Base-by-base conservation (phyloP, 192 early-diverging fungal species). In the Rhizophagus clarus region DNA sequence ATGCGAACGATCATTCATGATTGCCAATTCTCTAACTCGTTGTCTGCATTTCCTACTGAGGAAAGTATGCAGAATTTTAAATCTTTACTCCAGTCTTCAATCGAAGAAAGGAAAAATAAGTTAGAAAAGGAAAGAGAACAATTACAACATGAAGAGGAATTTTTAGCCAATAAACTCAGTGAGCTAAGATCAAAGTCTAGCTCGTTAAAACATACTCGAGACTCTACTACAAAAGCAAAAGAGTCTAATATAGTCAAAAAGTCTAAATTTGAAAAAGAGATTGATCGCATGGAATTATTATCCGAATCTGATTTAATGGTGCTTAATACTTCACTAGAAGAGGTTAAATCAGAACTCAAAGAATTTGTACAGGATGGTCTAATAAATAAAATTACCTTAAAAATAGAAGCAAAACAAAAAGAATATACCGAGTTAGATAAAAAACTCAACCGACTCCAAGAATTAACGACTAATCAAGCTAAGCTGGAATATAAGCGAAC, bases 21-120 rank as follows among this genome's bases (percentile, higher is more conserved):
- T 17, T 84, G 87, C 72, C 26, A 79, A 22, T 89, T 85, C 60
- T 32, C 56, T 2, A 86, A 88, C 37, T 87, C 91, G 61, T 77
- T 82, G 10, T 72, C 72, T 17, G 42, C 79, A 17, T 74, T 81
- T 5, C 64, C 92, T 15, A 66, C 83, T 20, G 80, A 80, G 14
- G 61, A 72, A 47, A 84, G 90, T 75, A 80, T 91, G 0, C 7
- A 78, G 3, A 67, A 81, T 14, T 93, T 93, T 61, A 70, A 82
- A 17, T 75, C 32, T 32, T 28, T 24, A 15, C 14, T 70, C 20
- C 31, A 42, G 7, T 11, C 37, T 70, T 22, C 32, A 10, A 70
- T 70, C 8, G 37, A 70, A 3, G 68, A 70, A 40, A 70, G 31
- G 22, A 40, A 70, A 6, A 32, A 40, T 70, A 37, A 11, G 8